A percentile compares a stretch with the other conserved stretches of the same genome.
These are phyloP conservation scores for Austroboletus novae-zelandiae DNA, from an alignment of 1,284 basidiomycete genomes.

Conservation along the genomic window DNA sequence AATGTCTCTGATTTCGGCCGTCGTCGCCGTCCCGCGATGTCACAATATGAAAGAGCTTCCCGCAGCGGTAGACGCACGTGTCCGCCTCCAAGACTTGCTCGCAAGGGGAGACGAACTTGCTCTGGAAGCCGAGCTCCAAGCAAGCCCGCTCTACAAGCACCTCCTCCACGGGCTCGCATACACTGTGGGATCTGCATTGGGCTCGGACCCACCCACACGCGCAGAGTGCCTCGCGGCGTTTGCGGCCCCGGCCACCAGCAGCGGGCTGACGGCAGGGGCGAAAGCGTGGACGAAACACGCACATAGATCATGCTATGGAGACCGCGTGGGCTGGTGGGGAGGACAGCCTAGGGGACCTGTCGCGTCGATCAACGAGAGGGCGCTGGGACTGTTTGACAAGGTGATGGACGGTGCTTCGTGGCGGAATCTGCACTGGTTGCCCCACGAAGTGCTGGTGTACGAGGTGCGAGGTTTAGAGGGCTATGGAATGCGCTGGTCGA, in stretches of 20 bases:
- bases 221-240: constrained; percentile 49
- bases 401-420: constrained; percentile 50
- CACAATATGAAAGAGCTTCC: constrained; percentile 43
- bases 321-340: constrained; percentile 54
- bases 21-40: constrained; percentile 36
- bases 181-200: constrained; percentile 57
- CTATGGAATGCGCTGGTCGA: constrained; percentile 65
- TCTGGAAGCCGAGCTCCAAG: constrained; percentile 10
- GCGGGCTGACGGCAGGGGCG: constrained; percentile 50
- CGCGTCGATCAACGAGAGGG: constrained; percentile 46
- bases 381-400: constrained; percentile 47
- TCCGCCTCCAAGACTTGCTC: constrained; percentile 17
- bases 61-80: constrained; percentile 36
- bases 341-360: constrained; percentile 48
- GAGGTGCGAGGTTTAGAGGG: constrained; percentile 54
- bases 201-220: constrained; percentile 38
- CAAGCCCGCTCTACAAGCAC: constrained; percentile 39
- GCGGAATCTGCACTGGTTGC: constrained; percentile 61
- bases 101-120: constrained; percentile 2
- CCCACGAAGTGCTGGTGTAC: constrained; percentile 55
- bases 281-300: constrained; percentile 62
- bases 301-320: constrained; percentile 41
- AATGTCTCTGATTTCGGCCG: neutral
- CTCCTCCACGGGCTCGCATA: constrained; percentile 51
- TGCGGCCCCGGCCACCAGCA: constrained; percentile 40